Evolutionary conservation across 2,329 filamentous ascomycete genomes (phyloP).

Genomic region (Hymenoscyphus fructigenus): DNA sequence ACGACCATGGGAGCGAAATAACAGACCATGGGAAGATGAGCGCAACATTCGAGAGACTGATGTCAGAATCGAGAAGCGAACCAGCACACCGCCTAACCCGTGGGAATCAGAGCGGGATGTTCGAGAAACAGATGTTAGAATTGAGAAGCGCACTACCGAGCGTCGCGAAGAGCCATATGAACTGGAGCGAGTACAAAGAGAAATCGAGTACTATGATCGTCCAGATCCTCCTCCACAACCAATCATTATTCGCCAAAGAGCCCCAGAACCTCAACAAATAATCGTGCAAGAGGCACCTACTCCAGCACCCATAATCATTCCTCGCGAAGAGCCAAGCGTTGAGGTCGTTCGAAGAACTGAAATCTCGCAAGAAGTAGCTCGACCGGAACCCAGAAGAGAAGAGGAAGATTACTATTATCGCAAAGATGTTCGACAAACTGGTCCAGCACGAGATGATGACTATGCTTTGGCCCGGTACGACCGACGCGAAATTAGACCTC

Average conservation of each 20-base stretch:
- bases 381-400: slow-evolving; percentile 30
- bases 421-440: slow-evolving; percentile 35
- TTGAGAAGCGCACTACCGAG: slow-evolving; percentile 29
- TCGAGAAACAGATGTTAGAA: slow-evolving; percentile 30
- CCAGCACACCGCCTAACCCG: slow-evolving; percentile 18
- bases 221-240: slow-evolving; percentile 50
- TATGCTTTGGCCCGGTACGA: slow-evolving; percentile 39
- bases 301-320: slow-evolving; percentile 50
- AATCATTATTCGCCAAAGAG: slow-evolving; percentile 56
- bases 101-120: slow-evolving; percentile 34
- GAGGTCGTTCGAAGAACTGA: slow-evolving; percentile 31
- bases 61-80: slow-evolving; percentile 29
- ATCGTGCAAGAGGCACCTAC: slow-evolving; percentile 58
- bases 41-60: slow-evolving; percentile 32
- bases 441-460: slow-evolving; percentile 28
- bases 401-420: slow-evolving; percentile 40
- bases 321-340: slow-evolving; percentile 27
- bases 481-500: slow-evolving; percentile 39
- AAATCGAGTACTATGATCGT: slow-evolving; percentile 61
- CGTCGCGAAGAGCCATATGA: slow-evolving; percentile 41
- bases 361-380: slow-evolving; percentile 22
- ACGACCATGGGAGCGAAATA: slow-evolving; percentile 23
- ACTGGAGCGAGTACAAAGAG: slow-evolving; percentile 58
- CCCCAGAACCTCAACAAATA: slow-evolving; percentile 57
- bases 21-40: slow-evolving; percentile 36